Base-by-base conservation (phyloP, 768 basidiomycete genomes). In the Pseudohyphozyma bogoriensis region DNA sequence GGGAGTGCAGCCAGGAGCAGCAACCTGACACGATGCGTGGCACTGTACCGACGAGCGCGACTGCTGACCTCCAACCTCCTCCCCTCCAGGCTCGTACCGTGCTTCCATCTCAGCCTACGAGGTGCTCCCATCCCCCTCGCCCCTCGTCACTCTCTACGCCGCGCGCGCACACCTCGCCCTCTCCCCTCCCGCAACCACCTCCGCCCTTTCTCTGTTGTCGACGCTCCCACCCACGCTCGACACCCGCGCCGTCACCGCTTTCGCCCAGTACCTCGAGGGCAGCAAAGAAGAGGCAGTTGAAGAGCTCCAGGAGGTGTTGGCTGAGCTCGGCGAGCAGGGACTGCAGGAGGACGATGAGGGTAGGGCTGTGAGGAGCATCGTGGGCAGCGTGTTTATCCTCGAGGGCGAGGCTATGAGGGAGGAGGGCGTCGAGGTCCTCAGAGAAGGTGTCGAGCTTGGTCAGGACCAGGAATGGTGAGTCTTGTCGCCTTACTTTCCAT, bases 101-200 rank as follows among this genome's bases (percentile, higher is more conserved):
- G 29, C 61, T 28, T 61, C 65, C 36, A 50, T 66, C 29, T 51
- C 55, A 4, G 65, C 65, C 29, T 66, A 46, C 56, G 15, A 39
- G 40, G 56, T 54, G 12, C 61, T 50, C 51, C 4, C 46, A 0
- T 57, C 61, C 13, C 65, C 65, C 33, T 60, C 58, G 1, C 55
- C 61, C 5, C 37, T 53, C 31, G 44, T 66, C 2, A 51, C 59
- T 4, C 59, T 63, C 56, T 66, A 66, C 65, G 65, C 65, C 56
- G 61, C 65, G 0, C 65, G 65, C 10, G 29, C 65, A 11, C 65
- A 66, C 61, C 65, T 66, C 65, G 65, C 65, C 22, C 59, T 66
- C 11, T 55, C 65, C 4, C 65, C 65, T 1, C 65, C 65, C 15
- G 6, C 58, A 0, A 16, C 53, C 24, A 9, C 46, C 0, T 6